A percentile compares a stretch with the other conserved stretches of the same genome.
Evolutionary conservation across 1,284 basidiomycete species (phyloP).

Genomic region (Leccinum subrobustum): DNA sequence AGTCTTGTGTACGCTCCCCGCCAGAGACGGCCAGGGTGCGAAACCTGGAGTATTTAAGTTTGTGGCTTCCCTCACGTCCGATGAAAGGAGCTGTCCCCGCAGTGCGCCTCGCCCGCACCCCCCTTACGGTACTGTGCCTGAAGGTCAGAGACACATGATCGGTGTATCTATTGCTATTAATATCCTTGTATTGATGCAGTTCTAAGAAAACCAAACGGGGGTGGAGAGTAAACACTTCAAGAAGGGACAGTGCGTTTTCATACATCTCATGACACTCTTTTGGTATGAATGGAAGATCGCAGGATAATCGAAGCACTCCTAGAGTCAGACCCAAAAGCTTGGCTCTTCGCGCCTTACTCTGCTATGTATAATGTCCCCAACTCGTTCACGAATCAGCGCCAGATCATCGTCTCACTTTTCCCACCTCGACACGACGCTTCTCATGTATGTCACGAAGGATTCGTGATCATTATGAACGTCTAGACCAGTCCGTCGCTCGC

Average conservation of each 20-base stretch:
- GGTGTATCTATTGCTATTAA: neutral
- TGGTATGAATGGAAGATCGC: neutral
- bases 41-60: too few relatives aligned
- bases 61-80: too few relatives aligned
- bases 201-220: slow-evolving; percentile 65
- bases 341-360: slow-evolving; percentile 66
- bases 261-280: neutral
- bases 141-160: slow-evolving; percentile 38
- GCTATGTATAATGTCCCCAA: slow-evolving; percentile 65
- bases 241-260: slow-evolving; percentile 59
- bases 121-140: slow-evolving; percentile 36
- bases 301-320: slow-evolving; percentile 67
- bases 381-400: slow-evolving; percentile 67
- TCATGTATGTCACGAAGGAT: slow-evolving; percentile 58
- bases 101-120: too few relatives aligned
- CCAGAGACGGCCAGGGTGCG: too few relatives aligned
- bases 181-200: neutral
- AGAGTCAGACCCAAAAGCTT: slow-evolving; percentile 61
- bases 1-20: neutral
- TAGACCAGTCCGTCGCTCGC: slow-evolving; percentile 56
- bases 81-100: too few relatives aligned
- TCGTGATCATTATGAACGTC: slow-evolving; percentile 63
- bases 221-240: slow-evolving; percentile 50
- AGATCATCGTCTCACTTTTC: slow-evolving; percentile 69
- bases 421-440: slow-evolving; percentile 62